Base-by-base conservation (phyloP, 371 early-diverging fungal genomes). In the Saksenaea vasiformis region DNA sequence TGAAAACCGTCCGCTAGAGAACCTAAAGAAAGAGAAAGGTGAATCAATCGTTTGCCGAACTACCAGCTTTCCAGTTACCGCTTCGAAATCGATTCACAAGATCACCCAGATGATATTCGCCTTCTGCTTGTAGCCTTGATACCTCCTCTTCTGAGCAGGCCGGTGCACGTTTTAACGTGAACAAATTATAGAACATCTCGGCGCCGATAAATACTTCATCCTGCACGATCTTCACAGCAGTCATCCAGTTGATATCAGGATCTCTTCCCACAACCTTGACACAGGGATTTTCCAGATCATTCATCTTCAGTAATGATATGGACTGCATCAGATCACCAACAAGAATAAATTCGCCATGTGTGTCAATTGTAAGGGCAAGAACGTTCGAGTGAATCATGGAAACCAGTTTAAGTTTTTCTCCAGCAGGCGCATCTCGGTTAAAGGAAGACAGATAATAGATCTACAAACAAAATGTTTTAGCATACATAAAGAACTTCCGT, bases 281-380 rank as follows among this genome's bases (percentile, higher is more conserved):
- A 19, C 31, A 34, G 26, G 66, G 58, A 11, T 72, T 67, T 11
- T 65, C 57, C 13, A 76, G 65, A 19, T 82, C 77, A 61, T 82
- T 87, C 26, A 70, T 64, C 35, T 58, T 64, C 54, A 92, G 72
- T 14, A 95, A 60, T 0, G 90, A 76, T 19, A 92, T 85, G 0
- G 94, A 94, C 39, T 88, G 84, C 83, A 96, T 88, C 62, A 97
- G 51, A 72, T 98, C 98, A n/a, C 93, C 97, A 3, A 95, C 92
- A 0, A 91, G 70, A 28, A 96, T 67, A 36, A 82, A 80, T 62
- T 93, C 88, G 14, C 90, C 93, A 10, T 70, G 72, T 0, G 81
- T 79, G 13, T 91, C 85, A 47, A 94, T 54, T 5, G 73, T 70
- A 11, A 92, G 62, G 0, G 85, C 77, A 11, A 87, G 35, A 2